Percentiles rank a stretch among this genome's conserved stretches.
phyloP scores from a whole-genome alignment of 2,329 filamentous ascomycete genomes.

The Tolypocladium paradoxum region DNA sequence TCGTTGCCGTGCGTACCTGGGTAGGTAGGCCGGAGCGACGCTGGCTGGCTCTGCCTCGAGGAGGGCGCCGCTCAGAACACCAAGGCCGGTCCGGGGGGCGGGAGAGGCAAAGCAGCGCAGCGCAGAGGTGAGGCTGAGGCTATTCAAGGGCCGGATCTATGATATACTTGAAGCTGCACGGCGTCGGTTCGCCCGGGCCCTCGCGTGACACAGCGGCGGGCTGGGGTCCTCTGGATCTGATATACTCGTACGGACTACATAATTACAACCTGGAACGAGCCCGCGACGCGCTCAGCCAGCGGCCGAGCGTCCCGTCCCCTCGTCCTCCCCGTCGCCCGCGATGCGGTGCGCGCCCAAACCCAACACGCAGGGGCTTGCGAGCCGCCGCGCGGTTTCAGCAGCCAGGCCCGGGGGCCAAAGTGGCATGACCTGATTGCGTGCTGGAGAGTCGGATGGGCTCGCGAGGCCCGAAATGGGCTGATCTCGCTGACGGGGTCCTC shows the following conservation, averaged over 20 bases:
- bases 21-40: neutral
- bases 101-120: neutral
- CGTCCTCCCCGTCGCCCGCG: too few species aligned
- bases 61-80: neutral
- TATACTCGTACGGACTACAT: neutral
- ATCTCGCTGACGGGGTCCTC: slow-evolving; percentile 12
- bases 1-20: neutral
- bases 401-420: slow-evolving; percentile 12
- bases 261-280: too few species aligned
- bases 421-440: slow-evolving; percentile 23
- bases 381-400: neutral
- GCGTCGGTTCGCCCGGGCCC: neutral
- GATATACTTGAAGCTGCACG: neutral
- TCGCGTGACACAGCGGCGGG: neutral
- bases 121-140: neutral
- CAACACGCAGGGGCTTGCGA: neutral
- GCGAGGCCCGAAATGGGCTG: slow-evolving; percentile 25
- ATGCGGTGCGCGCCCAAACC: neutral
- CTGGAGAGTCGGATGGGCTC: slow-evolving; percentile 16
- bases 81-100: neutral
- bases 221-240: neutral
- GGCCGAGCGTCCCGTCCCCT: too few species aligned
- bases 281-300: too few species aligned
- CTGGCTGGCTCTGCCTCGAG: neutral
- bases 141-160: neutral